Percentiles rank a stretch among this genome's conserved stretches.
Evolutionary conservation across 331 rosid genomes (phyloP).

Genomic region (Spiraea crenata): DNA sequence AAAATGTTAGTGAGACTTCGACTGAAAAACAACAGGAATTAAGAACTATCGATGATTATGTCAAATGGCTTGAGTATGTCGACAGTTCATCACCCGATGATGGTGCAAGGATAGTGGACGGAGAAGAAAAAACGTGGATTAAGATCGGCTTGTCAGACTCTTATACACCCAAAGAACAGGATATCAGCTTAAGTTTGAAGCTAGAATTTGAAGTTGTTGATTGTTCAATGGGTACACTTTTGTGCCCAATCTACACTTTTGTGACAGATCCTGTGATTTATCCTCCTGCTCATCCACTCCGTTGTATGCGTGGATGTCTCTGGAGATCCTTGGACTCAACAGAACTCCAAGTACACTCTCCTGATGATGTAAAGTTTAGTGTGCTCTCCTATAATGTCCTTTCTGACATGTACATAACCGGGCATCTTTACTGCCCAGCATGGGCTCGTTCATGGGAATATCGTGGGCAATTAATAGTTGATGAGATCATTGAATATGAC

Average conservation of each 20-base stretch:
- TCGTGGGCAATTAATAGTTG: slow-evolving; percentile 25
- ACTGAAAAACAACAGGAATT: background rate
- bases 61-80: slow-evolving; percentile 19
- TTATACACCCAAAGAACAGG: slow-evolving; percentile 23
- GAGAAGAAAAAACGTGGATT: slow-evolving; percentile 17
- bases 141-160: slow-evolving; percentile 10
- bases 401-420: slow-evolving; percentile 2
- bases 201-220: slow-evolving; percentile 28
- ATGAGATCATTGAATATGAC: slow-evolving; percentile 30
- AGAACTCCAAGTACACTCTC: slow-evolving; percentile 8
- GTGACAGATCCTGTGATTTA: slow-evolving; percentile 32
- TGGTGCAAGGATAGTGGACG: background rate
- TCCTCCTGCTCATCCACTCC: slow-evolving; percentile 16
- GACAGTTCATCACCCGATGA: background rate
- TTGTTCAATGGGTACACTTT: slow-evolving; percentile 1
- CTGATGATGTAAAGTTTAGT: slow-evolving; percentile 11
- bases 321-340: background rate
- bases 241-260: slow-evolving; percentile 3
- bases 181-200: slow-evolving; percentile 27
- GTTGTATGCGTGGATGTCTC: background rate
- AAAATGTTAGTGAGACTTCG: background rate
- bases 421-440: slow-evolving; percentile 8
- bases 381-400: slow-evolving; percentile 41
- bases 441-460: slow-evolving; percentile 40
- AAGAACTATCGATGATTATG: slow-evolving; percentile 16